Evolutionary conservation across 116 monocot species (phyloP).

Genomic region (Dioscorea cayenensis): DNA sequence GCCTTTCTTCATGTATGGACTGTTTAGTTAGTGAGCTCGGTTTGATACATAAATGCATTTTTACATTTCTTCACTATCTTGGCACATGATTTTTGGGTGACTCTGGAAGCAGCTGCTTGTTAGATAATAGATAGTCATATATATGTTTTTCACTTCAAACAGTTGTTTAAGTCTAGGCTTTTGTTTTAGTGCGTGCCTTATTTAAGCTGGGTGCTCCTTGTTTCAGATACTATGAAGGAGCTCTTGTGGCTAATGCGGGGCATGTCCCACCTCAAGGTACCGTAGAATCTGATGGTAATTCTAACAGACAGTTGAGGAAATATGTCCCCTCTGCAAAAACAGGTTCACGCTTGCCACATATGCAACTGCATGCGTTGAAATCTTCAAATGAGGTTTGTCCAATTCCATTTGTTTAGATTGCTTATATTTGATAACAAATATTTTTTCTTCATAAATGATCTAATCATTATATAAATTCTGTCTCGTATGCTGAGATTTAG

Average conservation of each 20-base stretch:
- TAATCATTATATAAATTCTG: neutral
- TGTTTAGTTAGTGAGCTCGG: too few species aligned
- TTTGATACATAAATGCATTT: too few species aligned
- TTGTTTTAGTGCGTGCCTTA: neutral
- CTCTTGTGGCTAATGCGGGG: slow-evolving; percentile 35
- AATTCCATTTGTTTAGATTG: neutral
- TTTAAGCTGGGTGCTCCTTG: neutral
- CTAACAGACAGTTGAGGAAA: slow-evolving; percentile 28
- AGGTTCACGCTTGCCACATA: slow-evolving; percentile 85
- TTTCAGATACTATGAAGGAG: slow-evolving; percentile 70
- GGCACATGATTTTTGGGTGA: neutral
- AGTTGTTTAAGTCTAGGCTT: neutral
- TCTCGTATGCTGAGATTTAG: too few species aligned
- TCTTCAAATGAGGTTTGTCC: slow-evolving; percentile 40
- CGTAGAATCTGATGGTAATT: slow-evolving; percentile 9
- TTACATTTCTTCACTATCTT: too few species aligned
- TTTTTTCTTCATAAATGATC: neutral
- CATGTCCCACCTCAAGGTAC: slow-evolving; percentile 7
- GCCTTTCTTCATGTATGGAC: too few species aligned
- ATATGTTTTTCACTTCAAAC: too few species aligned
- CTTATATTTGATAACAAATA: neutral
- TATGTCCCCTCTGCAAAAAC: slow-evolving; percentile 64
- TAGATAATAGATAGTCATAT: neutral
- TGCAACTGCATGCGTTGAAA: slow-evolving; percentile 46
- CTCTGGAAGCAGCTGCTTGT: neutral